These are phyloP conservation scores for Coemansia reversa DNA, from an alignment of 192 early-diverging fungal species.

Conservation along the genomic window DNA sequence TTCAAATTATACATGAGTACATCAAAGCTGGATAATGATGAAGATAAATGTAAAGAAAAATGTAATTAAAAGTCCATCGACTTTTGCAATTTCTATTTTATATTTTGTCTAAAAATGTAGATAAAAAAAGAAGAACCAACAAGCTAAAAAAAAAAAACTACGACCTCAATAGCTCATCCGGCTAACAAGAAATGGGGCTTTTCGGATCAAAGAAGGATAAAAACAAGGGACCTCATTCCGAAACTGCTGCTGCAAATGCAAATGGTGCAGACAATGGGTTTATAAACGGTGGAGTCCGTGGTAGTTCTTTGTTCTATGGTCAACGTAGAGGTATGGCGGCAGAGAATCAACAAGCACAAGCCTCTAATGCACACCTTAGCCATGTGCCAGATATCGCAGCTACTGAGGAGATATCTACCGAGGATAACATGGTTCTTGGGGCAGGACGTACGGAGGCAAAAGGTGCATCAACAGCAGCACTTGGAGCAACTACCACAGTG, in stretches of 20 bases:
- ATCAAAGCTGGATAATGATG: background rate
- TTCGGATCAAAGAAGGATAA: slow-evolving; percentile 40
- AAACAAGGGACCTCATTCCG: slow-evolving; percentile 11
- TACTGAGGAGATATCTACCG: slow-evolving; percentile 2
- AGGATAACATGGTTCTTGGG: slow-evolving; percentile 10
- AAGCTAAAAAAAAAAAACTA: background rate
- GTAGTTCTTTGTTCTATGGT: too few relatives aligned
- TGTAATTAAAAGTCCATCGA: too few relatives aligned
- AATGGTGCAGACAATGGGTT: too few relatives aligned
- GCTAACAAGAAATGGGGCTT: slow-evolving; percentile 25
- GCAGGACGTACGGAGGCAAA: background rate
- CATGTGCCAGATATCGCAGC: too few relatives aligned
- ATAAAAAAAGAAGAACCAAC: background rate
- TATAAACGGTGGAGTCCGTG: too few relatives aligned
- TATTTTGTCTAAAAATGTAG: background rate
- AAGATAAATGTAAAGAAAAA: background rate
- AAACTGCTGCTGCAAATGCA: background rate
- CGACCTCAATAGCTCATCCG: too few relatives aligned
- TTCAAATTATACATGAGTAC: too few relatives aligned
- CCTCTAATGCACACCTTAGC: too few relatives aligned
- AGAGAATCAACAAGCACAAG: too few relatives aligned
- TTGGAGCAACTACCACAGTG: slow-evolving; percentile 3
- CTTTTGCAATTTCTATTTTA: background rate
- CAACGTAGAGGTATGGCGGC: too few relatives aligned
- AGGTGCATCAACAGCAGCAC: background rate